phyloP scores from a whole-genome alignment of 106 monocot genomes.

The Agapanthus africanus region DNA sequence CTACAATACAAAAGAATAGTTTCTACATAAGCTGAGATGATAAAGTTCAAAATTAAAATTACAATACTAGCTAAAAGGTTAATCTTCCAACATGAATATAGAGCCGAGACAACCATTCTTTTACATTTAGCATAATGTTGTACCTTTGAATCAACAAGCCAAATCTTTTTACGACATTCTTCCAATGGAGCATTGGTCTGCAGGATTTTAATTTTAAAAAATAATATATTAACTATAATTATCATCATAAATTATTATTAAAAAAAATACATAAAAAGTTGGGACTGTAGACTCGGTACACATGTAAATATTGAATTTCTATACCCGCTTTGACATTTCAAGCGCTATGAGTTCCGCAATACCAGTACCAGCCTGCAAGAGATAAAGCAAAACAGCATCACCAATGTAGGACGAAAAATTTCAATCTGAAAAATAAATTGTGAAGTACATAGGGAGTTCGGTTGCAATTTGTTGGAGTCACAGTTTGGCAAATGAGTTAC shows the following conservation, averaged over 20 bases:
- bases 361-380: slow-evolving; percentile 70
- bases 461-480: too few relatives aligned
- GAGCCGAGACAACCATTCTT: not conserved
- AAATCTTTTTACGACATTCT: slow-evolving; percentile 63
- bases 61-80: not conserved
- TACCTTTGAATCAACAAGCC: slow-evolving; percentile 36
- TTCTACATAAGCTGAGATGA: not conserved
- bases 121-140: not conserved
- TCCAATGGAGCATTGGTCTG: slow-evolving; percentile 66
- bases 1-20: slow-evolving; percentile 31
- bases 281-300: too few relatives aligned
- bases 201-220: slow-evolving; percentile 3
- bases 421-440: too few relatives aligned
- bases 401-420: too few relatives aligned
- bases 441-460: too few relatives aligned
- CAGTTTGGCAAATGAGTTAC: too few relatives aligned
- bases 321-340: slow-evolving; percentile 84
- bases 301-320: not conserved
- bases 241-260: too few relatives aligned
- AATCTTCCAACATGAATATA: not conserved
- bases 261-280: not conserved
- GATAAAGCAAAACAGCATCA: not conserved
- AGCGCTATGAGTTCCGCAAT: slow-evolving; percentile 92
- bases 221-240: too few relatives aligned
- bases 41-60: not conserved